Percentiles rank a stretch among this genome's conserved stretches.
Conservation (phyloP, 768 basidiomycete species). For the Boletales sp. region DNA sequence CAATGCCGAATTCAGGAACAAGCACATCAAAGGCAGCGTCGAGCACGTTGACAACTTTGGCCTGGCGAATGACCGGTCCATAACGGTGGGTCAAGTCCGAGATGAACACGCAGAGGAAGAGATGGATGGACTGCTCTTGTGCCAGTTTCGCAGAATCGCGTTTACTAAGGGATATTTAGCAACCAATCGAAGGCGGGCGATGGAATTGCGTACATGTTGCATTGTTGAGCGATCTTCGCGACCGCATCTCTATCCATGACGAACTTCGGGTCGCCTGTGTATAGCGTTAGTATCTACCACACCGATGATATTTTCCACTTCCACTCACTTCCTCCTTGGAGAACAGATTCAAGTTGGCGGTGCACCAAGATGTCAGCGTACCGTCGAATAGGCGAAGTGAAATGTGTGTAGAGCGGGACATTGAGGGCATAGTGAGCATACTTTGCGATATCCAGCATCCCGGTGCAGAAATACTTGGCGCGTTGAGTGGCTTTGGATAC, state of each 20-base stretch:
- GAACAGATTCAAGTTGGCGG: constrained; percentile 89
- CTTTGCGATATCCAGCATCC: constrained; percentile 99
- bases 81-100: constrained; percentile 92
- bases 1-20: constrained; percentile 95
- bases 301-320: not conserved
- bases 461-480: constrained; percentile 98
- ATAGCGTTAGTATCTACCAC: constrained; percentile 4
- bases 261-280: constrained; percentile 77
- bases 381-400: constrained; percentile 88
- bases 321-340: constrained; percentile 63
- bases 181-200: not conserved
- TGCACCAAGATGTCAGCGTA: constrained; percentile 95
- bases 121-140: constrained; percentile 93
- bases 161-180: constrained; percentile 51
- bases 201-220: constrained; percentile 73
- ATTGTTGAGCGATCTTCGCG: constrained; percentile 96
- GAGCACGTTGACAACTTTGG: constrained; percentile 93
- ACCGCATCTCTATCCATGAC: constrained; percentile 97
- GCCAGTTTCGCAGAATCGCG: constrained; percentile 88
- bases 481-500: constrained; percentile 89
- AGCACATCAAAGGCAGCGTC: constrained; percentile 97
- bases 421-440: constrained; percentile 92
- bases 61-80: constrained; percentile 92
- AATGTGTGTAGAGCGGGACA: constrained; percentile 88
- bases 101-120: constrained; percentile 93